These are phyloP conservation scores for Phytopythium vexans DNA, from an alignment of 352 stramenopile species.

Conservation along the genomic window DNA sequence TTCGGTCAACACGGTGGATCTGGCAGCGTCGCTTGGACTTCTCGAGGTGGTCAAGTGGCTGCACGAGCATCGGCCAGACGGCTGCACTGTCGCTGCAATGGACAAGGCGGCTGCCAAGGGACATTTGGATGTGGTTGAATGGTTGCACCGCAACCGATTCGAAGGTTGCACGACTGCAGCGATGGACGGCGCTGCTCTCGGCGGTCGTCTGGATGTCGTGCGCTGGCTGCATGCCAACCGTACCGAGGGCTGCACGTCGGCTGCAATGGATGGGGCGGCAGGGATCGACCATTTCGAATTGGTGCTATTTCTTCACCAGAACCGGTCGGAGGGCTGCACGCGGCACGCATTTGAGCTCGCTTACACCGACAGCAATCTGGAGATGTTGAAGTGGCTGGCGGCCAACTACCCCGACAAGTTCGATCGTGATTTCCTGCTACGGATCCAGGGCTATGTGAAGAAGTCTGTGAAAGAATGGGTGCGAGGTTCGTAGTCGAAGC, in stretches of 20 bases:
- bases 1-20: constrained; percentile 23
- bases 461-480: no score
- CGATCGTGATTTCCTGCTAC: no score
- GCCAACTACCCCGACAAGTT: no score
- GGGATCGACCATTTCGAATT: constrained; percentile 19
- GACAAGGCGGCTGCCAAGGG: constrained; percentile 16
- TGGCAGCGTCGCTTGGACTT: constrained; percentile 17
- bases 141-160: constrained; percentile 13
- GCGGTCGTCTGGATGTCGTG: constrained; percentile 15
- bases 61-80: constrained; percentile 16
- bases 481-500: no score
- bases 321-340: constrained; percentile 22
- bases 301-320: constrained; percentile 18
- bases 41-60: constrained; percentile 24
- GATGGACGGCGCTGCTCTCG: constrained; percentile 19
- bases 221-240: constrained; percentile 20
- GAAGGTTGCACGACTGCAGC: constrained; percentile 21
- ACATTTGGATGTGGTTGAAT: constrained; percentile 20
- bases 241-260: constrained; percentile 21
- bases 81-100: constrained; percentile 19
- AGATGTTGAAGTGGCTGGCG: no score
- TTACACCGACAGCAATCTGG: no score
- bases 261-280: constrained; percentile 21
- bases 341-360: constrained; percentile 7
- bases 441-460: no score